phyloP scores from a whole-genome alignment of 495 filamentous ascomycete genomes.

The Mytilinidion resinicola region DNA sequence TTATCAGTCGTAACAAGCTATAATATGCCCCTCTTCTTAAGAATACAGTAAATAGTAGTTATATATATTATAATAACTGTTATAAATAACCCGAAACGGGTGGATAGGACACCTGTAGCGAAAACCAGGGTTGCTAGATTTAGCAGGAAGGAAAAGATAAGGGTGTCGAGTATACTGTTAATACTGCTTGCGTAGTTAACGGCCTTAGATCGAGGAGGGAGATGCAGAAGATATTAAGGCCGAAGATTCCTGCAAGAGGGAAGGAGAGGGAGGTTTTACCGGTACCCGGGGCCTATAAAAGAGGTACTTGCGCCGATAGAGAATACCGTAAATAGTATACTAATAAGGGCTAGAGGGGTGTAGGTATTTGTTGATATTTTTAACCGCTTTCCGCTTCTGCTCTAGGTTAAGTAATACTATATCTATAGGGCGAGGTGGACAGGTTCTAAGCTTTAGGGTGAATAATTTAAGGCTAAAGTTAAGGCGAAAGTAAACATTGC shows the following conservation, averaged over 20 bases:
- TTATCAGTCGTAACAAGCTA: conserved; percentile 53
- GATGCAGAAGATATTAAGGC: conserved; percentile 64
- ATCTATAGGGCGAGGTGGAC: conserved; percentile 65
- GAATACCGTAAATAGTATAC: conserved; percentile 66
- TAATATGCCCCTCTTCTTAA: no score
- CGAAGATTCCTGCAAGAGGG: conserved; percentile 62
- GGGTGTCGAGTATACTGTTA: no score
- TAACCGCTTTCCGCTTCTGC: conserved; percentile 64
- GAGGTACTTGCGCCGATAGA: conserved; percentile 38
- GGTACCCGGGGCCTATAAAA: conserved; percentile 40
- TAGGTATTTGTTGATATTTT: conserved; percentile 84
- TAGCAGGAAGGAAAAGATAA: no score
- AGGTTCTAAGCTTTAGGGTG: no score
- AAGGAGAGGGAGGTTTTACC: conserved; percentile 44
- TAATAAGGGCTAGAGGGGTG: conserved; percentile 61
- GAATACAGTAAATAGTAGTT: no score
- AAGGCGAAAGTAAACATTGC: conserved; percentile 58
- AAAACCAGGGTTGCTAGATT: no score
- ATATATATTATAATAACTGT: no score
- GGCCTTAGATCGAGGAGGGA: conserved; percentile 56
- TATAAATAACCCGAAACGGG: no score
- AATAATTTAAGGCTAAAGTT: no score
- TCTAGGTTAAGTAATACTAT: conserved; percentile 74
- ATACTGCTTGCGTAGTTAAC: no score
- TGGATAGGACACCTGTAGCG: no score